Evolutionary conservation across 2,329 filamentous ascomycete genomes (phyloP), one percentile per base, ranked within the genome.

Genomic region (Ploettnerulaceae sp.): DNA sequence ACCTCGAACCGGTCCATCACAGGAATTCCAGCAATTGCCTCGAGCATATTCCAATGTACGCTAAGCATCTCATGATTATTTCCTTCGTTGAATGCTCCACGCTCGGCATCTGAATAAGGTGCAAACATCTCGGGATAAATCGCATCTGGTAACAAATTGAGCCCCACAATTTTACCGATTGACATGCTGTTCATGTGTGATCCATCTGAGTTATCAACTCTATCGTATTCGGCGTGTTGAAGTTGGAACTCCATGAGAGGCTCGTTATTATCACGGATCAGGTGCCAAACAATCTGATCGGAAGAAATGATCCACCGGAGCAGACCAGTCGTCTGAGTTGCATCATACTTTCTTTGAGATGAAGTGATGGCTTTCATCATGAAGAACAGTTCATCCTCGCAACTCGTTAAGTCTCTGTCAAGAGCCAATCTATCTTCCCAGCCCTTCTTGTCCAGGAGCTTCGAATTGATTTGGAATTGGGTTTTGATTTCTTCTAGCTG

Each of bases 321-420:
- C 31, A 96, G 72, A 5, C 89, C 89, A 49, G 80, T 90, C 47
- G 82, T 84, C 53, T 89, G 79, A 5, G 81, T 79, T 39, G 77
- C 78, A 50, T 95, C 89, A 53, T 81, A 82, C 63, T 90, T 93
- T 49, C 89, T 77, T 67, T 98, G 93, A 4, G 91, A 94, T 2
- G 89, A 94, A 1, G 93, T 98, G 64, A 98, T 98, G 29, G 93
- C 94, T 61, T 98, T 97, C 93, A 98, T 97, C 73, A 98, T 86
- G 70, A 98, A 98, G 74, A 98, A 99, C 7, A 99, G 70, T 66
- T 99, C 94, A 60, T 98, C 93, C 65, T 97, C 93, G 61, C 89
- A 96, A 15, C 81, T 81, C 7, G 88, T 80, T 40, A 98, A 72
- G 63, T 98, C 93, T 41, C 86, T 84, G 63, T 98, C 93, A 33